A percentile compares a stretch with the other conserved stretches of the same genome.
Evolutionary conservation across 1,284 basidiomycete species (phyloP).

Genomic region (Vanrija sp.): DNA sequence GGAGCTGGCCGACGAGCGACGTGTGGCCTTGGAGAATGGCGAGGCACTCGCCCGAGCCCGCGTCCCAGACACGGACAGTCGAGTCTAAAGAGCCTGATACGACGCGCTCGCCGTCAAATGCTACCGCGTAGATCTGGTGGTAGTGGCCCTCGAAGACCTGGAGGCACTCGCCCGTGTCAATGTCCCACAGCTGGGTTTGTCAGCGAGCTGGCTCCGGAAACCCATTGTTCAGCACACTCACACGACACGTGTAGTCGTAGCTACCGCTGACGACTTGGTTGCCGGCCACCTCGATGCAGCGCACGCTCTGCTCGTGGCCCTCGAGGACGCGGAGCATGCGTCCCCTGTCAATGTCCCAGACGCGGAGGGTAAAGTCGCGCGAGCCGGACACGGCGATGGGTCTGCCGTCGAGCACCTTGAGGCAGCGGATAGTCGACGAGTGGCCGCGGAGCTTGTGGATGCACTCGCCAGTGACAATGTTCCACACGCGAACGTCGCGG

Average conservation of each 20-base stretch:
- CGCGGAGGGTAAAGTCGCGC: constrained; percentile 76
- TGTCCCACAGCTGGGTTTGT: constrained; percentile 65
- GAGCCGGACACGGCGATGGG: constrained; percentile 88
- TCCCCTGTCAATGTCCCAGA: constrained; percentile 90
- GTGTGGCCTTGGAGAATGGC: constrained; percentile 91
- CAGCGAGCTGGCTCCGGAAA: background rate
- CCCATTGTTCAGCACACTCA: constrained; percentile 48
- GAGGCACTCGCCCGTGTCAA: constrained; percentile 79
- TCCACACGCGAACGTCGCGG: constrained; percentile 85
- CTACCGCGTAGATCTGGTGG: constrained; percentile 88
- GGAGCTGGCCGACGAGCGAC: constrained; percentile 88
- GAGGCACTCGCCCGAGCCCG: constrained; percentile 69
- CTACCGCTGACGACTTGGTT: constrained; percentile 79
- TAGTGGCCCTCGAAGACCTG: constrained; percentile 84
- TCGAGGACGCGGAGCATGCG: constrained; percentile 62
- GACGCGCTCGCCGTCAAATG: constrained; percentile 80
- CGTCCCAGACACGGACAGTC: constrained; percentile 84
- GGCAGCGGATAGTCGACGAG: constrained; percentile 84
- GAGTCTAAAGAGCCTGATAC: constrained; percentile 88
- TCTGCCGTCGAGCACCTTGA: constrained; percentile 79
- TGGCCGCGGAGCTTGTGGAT: constrained; percentile 79
- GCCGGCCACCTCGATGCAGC: constrained; percentile 83
- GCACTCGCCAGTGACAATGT: constrained; percentile 73
- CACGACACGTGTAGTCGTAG: constrained; percentile 78
- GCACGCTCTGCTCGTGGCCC: constrained; percentile 78